Percentiles rank a stretch among this genome's conserved stretches.
Evolutionary conservation across 1,139 yeast genomes (phyloP).

Genomic region (Suhomyces chickasaworum): DNA sequence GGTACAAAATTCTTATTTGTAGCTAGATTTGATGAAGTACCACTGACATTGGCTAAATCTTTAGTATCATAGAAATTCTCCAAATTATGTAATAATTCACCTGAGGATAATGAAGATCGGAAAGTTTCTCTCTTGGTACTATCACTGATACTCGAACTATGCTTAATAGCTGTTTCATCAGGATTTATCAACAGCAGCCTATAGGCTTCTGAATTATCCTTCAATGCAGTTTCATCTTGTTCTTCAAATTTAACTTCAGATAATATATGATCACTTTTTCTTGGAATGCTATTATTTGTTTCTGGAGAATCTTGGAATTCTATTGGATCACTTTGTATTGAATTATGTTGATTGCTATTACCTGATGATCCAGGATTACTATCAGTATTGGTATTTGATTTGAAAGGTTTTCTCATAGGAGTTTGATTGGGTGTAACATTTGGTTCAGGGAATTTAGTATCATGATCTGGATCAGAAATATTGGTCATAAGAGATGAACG

Average conservation of each 20-base stretch:
- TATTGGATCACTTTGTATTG: conserved; percentile 12
- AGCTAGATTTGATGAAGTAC: conserved; percentile 1
- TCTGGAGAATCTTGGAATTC: conserved; percentile 9
- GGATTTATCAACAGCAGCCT: conserved; percentile 17
- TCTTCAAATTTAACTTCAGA: conserved; percentile 2
- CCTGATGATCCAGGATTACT: conserved; percentile 5
- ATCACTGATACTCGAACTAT: conserved; percentile 4
- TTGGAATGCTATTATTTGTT: not conserved
- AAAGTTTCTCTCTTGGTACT: conserved; percentile 18
- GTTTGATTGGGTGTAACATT: conserved; percentile 21
- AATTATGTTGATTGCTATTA: conserved; percentile 5
- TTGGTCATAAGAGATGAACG: conserved; percentile 20
- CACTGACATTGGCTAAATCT: not conserved
- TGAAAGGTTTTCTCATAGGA: conserved; percentile 15
- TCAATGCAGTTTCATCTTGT: conserved; percentile 12
- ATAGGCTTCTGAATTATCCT: conserved; percentile 5
- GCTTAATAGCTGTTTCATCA: conserved; percentile 20
- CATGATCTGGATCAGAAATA: conserved; percentile 18
- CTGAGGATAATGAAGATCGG: conserved; percentile 36
- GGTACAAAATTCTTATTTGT: conserved; percentile 8
- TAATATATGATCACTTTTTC: conserved; percentile 1
- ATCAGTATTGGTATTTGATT: conserved; percentile 2
- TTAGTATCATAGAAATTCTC: conserved; percentile 18
- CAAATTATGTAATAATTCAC: conserved; percentile 37
- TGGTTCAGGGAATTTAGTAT: conserved; percentile 25